Evolutionary conservation across 2,329 filamentous ascomycete genomes (phyloP).

Genomic region (Ascochyta fabae): DNA sequence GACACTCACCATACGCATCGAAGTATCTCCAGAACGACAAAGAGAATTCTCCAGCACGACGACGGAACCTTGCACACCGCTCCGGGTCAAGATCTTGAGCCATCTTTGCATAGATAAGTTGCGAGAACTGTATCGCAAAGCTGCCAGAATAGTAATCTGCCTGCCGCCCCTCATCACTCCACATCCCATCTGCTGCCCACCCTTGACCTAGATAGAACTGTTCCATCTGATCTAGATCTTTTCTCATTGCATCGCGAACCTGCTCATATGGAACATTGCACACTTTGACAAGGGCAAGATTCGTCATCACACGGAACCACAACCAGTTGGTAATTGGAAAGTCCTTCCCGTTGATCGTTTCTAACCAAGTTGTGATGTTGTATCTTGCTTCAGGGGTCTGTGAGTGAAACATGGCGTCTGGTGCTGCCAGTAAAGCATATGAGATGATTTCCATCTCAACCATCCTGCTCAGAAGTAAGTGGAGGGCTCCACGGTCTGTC

Average conservation of each 20-base stretch:
- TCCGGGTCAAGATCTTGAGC: slow-evolving; percentile 51
- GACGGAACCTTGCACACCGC: slow-evolving; percentile 48
- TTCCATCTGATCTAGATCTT: slow-evolving; percentile 55
- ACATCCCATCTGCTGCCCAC: slow-evolving; percentile 58
- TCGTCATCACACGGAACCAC: slow-evolving; percentile 61
- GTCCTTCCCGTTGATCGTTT: slow-evolving; percentile 52
- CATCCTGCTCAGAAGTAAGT: slow-evolving; percentile 44
- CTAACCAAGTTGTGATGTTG: slow-evolving; percentile 53
- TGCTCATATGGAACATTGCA: slow-evolving; percentile 48
- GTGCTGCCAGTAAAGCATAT: slow-evolving; percentile 56
- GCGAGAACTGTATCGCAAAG: slow-evolving; percentile 61
- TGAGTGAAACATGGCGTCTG: slow-evolving; percentile 46
- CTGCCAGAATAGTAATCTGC: slow-evolving; percentile 63
- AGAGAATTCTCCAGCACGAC: slow-evolving; percentile 53
- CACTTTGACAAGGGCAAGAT: slow-evolving; percentile 54
- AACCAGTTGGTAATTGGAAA: slow-evolving; percentile 61
- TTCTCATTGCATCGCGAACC: slow-evolving; percentile 48
- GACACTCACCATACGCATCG: slow-evolving; percentile 49
- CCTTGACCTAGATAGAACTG: slow-evolving; percentile 55
- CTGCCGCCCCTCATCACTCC: slow-evolving; percentile 50
- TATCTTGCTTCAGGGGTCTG: slow-evolving; percentile 38
- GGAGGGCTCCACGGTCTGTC: too few species aligned
- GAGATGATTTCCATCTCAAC: slow-evolving; percentile 61
- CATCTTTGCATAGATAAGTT: slow-evolving; percentile 56
- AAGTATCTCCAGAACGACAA: slow-evolving; percentile 58